A percentile compares a stretch with the other conserved stretches of the same genome.
Evolutionary conservation across 768 basidiomycete species (phyloP).

Genomic region (Sporobolomyces pararoseus): DNA sequence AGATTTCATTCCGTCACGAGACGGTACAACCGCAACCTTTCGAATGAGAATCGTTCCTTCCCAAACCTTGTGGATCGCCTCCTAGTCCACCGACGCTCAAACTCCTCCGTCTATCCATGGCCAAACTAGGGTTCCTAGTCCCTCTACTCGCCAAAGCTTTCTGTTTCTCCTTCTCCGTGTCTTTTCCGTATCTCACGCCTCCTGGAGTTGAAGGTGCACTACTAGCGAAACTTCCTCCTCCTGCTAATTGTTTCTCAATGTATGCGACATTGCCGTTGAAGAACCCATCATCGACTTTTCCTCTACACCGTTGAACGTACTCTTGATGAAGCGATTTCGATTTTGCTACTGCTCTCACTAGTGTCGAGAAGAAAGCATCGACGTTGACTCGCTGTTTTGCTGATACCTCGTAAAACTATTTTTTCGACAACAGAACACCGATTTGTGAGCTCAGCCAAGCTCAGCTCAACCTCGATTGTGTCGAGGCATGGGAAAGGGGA

Average conservation of each 20-base stretch:
- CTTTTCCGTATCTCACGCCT: conserved; percentile 21
- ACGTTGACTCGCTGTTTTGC: conserved; percentile 96
- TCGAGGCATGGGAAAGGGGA: no score
- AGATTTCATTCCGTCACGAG: background rate
- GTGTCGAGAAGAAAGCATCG: conserved; percentile 87
- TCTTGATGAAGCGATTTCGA: conserved; percentile 57
- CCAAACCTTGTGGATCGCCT: conserved; percentile 19
- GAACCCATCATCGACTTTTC: conserved; percentile 11
- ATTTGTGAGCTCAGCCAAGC: no score
- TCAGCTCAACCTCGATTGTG: no score
- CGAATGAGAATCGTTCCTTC: background rate
- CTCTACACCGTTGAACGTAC: conserved; percentile 8
- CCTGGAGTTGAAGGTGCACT: background rate
- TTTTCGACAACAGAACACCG: no score
- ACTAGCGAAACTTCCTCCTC: no score
- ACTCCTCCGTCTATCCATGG: conserved; percentile 37
- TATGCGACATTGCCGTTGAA: conserved; percentile 27
- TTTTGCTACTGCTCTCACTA: conserved; percentile 87
- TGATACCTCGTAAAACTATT: conserved; percentile 84
- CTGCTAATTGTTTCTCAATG: background rate
- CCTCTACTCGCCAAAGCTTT: background rate
- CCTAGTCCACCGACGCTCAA: conserved; percentile 38
- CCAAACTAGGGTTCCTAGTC: conserved; percentile 17
- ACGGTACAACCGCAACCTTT: conserved; percentile 33
- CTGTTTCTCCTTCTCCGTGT: conserved; percentile 9